Evolutionary conservation across 192 early-diverging fungal species (phyloP), one percentile per base, ranked within the genome.

Genomic region (Coemansia sp.): DNA sequence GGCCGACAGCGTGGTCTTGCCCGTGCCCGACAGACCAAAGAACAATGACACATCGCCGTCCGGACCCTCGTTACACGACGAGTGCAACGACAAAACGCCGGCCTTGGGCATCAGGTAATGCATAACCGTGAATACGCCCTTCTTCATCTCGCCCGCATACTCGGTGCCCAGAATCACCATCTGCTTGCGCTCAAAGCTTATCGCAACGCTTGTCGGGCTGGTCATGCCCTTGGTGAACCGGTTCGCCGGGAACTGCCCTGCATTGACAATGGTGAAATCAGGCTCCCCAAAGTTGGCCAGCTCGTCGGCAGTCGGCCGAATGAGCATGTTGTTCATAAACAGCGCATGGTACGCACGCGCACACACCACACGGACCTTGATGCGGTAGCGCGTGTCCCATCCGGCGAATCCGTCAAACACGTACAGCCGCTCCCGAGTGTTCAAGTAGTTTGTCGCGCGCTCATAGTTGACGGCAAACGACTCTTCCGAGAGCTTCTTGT

Each of bases 91-190:
- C 12, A 83, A 69, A 4, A 78, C 75, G 63, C 81, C 81, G 32
- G 75, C 72, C 88, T 94, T 96, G 72, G 96, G 96, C 95, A 97
- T 97, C 65, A 93, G 80, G 87, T 98, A 97, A 81, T 98, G 94
- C 96, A 98, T 97, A 54, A 98, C 93, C 23, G 94, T 97, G 83
- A 97, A 95, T 62, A 93, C 87, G 76, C 96, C 96, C 89, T 98
- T 98, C 85, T 98, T 98, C 96, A 98, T 98, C 84, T 98, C 96
- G 59, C 96, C 96, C 60, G 96, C 96, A 69, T 98, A 98, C 79
- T 97, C 91, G 63, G 94, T 94, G 50, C 96, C 96, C 43, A 98
- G 85, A 56, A 98, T 98, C 37, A 98, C 92, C 96, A 98, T 98
- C 82, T 98, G 93, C 29, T 76, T 73, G 77, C 91, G 89, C 73